phyloP scores from a whole-genome alignment of 2,329 filamentous ascomycete species.

The Colletotrichum australisinense region DNA sequence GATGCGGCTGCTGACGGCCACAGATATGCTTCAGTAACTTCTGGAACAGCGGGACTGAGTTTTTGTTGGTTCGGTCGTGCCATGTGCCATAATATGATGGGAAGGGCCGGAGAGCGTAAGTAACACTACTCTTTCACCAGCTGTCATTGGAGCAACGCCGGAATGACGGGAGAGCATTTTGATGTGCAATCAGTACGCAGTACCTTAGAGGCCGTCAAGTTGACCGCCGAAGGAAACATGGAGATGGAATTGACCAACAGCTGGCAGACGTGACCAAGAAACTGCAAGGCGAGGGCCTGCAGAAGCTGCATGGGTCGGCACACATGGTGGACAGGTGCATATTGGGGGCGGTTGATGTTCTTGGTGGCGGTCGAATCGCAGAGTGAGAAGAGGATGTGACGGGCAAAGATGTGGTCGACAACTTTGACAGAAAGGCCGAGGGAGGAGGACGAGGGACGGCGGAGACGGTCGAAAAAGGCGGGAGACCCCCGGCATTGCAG shows the following conservation, averaged over 20 bases:
- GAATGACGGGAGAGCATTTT: conserved; percentile 2
- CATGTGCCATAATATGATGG: background rate
- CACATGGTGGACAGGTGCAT: conserved; percentile 18
- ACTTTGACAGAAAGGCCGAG: conserved; percentile 10
- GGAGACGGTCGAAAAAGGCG: background rate
- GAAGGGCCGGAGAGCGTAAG: background rate
- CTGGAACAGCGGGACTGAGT: background rate
- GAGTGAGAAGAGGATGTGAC: conserved; percentile 17
- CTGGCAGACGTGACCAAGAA: conserved; percentile 1
- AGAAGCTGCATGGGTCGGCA: conserved; percentile 17
- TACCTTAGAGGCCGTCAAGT: background rate
- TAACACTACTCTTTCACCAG: background rate
- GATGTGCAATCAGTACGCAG: background rate
- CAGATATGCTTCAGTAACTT: background rate
- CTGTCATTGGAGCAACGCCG: conserved; percentile 9
- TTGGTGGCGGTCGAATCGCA: conserved; percentile 30
- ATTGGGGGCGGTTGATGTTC: conserved; percentile 24
- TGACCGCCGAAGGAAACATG: conserved; percentile 15
- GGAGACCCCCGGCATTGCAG: conserved; percentile 9
- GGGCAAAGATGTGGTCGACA: conserved; percentile 19
- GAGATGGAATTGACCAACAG: conserved; percentile 28
- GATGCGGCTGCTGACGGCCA: conserved; percentile 4
- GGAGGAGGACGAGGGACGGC: background rate
- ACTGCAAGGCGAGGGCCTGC: conserved; percentile 19
- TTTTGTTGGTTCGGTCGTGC: background rate